Evolutionary conservation across 2,329 filamentous ascomycete genomes (phyloP), one percentile per base, ranked within the genome.

Genomic region (Claviceps maximensis): DNA sequence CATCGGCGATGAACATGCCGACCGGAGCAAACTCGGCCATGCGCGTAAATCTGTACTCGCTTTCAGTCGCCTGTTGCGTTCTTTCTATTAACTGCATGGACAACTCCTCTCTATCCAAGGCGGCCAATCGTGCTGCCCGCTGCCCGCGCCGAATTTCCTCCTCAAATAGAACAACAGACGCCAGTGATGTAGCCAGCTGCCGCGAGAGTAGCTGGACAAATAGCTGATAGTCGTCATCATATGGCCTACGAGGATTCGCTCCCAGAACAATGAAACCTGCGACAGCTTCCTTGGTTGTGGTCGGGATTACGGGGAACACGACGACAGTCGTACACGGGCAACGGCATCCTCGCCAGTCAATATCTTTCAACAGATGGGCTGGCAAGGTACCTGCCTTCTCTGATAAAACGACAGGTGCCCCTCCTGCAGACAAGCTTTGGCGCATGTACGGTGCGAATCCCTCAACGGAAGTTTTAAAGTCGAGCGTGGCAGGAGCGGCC

Each of bases 21-120:
- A 90, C 87, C 0, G 87, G 87, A 0, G 86, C 85, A 57, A 89
- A 87, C 62, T 90, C 87, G 2, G 87, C 86, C 85, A 93, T 89
- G 46, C 86, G 77, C 0, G 86, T 88, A 63, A 93, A 93, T 54
- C 84, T 84, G 33, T 85, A 83, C 64, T 93, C 87, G 63, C 82
- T 82, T 60, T 84, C 80, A 44, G 77, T 73, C 0, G 79, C 78
- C 60, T 84, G 78, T 58, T 79, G 75, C 1, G 80, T 82, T 33
- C 78, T 71, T 19, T 84, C 74, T 45, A 82, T 81, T 15, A 93
- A 74, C 63, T 91, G 84, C 63, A 87, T 78, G 0, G 85, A 87
- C 3, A 93, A 75, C 61, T 89, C 83, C 58, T 88, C 85, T 2
- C 84, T 81, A 65, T 93, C 87, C 56, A 87, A 70, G 2, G 86